Conservation (phyloP, 805 yeast genomes). For the Metschnikowia cubensis region DNA sequence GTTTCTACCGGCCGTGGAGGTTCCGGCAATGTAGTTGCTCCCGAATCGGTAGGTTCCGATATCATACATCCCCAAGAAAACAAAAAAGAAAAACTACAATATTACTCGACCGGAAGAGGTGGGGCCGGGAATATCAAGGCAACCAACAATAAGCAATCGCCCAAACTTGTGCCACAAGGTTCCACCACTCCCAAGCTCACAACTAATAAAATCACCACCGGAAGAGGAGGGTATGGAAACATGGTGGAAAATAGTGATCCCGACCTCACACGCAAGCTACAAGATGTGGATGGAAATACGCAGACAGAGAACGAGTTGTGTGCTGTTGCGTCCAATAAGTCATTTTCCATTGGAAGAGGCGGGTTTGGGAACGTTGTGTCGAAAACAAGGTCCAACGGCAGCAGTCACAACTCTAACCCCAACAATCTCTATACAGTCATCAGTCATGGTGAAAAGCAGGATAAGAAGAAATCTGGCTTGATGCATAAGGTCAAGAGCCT, state of each 20-base stretch:
- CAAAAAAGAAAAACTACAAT: conserved; percentile 29
- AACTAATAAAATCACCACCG: conserved; percentile 59
- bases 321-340: conserved; percentile 43
- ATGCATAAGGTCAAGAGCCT: conserved; percentile 44
- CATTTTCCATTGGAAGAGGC: conserved; percentile 57
- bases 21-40: conserved; percentile 31
- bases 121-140: conserved; percentile 68
- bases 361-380: conserved; percentile 60
- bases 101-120: conserved; percentile 71
- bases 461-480: conserved; percentile 31
- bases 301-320: conserved; percentile 31
- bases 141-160: conserved; percentile 41
- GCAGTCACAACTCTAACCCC: conserved; percentile 17
- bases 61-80: conserved; percentile 5
- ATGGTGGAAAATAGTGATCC: conserved; percentile 63
- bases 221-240: conserved; percentile 78
- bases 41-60: conserved; percentile 9
- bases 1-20: conserved; percentile 38
- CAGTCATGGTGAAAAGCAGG: conserved; percentile 29
- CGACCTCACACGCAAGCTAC: conserved; percentile 54
- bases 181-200: conserved; percentile 57
- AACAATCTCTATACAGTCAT: conserved; percentile 33
- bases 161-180: conserved; percentile 55
- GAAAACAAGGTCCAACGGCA: conserved; percentile 24
- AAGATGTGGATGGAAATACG: conserved; percentile 51